These are phyloP conservation scores for Angophora floribunda DNA, from an alignment of 345 rosid species.

Conservation along the genomic window DNA sequence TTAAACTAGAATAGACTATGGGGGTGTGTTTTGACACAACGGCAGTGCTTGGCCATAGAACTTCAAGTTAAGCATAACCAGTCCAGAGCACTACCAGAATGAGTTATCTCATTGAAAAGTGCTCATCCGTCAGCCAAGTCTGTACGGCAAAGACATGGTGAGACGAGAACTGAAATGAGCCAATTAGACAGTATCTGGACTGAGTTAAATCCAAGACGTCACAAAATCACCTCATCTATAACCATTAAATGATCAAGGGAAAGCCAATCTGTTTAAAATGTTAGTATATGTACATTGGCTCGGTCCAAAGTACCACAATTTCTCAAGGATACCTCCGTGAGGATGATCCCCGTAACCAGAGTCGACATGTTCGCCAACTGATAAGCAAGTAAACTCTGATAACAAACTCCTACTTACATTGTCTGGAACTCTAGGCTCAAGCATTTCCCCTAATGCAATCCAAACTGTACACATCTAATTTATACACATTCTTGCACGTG, in stretches of 20 bases:
- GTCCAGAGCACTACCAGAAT: not conserved
- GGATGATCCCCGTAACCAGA: not conserved
- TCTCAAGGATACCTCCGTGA: not conserved
- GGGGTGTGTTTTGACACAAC: too few species aligned
- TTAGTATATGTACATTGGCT: not conserved
- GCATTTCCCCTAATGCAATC: not conserved
- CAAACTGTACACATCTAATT: not conserved
- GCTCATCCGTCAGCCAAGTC: too few species aligned
- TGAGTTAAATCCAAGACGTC: not conserved
- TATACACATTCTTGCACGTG: not conserved
- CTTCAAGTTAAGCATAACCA: not conserved
- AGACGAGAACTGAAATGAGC: too few species aligned
- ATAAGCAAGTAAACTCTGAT: not conserved
- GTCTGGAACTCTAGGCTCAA: not conserved
- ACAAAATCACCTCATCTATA: not conserved
- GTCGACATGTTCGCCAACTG: not conserved
- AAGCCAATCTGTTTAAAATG: not conserved
- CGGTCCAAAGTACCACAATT: not conserved
- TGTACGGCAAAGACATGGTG: too few species aligned
- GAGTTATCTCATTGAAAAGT: too few species aligned
- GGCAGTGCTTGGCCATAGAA: not conserved
- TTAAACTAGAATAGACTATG: not conserved
- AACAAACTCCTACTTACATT: not conserved
- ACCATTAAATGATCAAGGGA: not conserved
- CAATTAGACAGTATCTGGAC: too few species aligned